These are phyloP conservation scores for Hypoxylon perforatum DNA, from an alignment of 495 filamentous ascomycete genomes.

Conservation along the genomic window DNA sequence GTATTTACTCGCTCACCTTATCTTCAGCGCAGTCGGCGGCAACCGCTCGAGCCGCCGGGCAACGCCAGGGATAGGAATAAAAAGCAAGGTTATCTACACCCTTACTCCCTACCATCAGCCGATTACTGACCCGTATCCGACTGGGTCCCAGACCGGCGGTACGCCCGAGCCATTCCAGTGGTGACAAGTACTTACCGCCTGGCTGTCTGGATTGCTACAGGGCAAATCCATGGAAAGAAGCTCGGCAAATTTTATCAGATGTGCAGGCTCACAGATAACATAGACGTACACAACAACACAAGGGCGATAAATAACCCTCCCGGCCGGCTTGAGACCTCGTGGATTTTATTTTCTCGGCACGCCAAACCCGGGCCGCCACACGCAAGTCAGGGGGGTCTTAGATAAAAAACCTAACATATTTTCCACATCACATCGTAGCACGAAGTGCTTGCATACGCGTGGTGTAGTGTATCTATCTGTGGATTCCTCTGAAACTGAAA, in stretches of 20 bases:
- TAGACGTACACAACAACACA: not conserved
- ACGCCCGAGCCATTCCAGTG: not conserved
- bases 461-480: no score
- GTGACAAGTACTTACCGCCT: not conserved
- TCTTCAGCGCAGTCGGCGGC: not conserved
- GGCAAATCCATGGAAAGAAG: not conserved
- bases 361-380: no score
- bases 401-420: slow-evolving; percentile 6
- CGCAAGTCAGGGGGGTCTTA: not conserved
- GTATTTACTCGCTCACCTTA: not conserved
- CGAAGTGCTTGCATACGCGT: slow-evolving; percentile 32
- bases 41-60: not conserved
- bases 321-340: slow-evolving; percentile 10
- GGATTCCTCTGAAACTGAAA: slow-evolving; percentile 4
- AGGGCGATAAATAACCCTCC: slow-evolving; percentile 10
- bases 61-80: not conserved
- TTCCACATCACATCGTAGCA: slow-evolving; percentile 11
- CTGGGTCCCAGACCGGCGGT: not conserved
- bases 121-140: not conserved
- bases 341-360: slow-evolving; percentile 30
- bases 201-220: not conserved
- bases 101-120: not conserved
- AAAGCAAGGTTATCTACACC: not conserved
- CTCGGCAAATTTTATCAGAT: not conserved
- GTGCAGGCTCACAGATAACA: no score